These are phyloP conservation scores for Wickerhamomyces sydowiorum DNA, from an alignment of 805 yeast genomes.

Conservation along the genomic window DNA sequence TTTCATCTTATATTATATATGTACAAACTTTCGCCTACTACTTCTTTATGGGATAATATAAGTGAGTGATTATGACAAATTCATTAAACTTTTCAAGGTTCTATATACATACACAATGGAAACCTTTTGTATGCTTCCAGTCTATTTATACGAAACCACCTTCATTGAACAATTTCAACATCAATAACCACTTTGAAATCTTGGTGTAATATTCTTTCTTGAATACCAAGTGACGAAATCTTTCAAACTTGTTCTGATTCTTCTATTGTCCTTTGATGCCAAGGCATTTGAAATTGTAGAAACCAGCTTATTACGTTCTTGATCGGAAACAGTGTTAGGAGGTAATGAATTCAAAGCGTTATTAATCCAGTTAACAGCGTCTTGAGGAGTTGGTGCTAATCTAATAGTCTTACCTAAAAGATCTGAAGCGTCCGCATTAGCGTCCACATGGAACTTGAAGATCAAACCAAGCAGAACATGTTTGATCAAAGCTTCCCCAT, in stretches of 20 bases:
- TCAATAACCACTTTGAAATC: conserved; percentile 21
- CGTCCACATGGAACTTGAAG: conserved; percentile 63
- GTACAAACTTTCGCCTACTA: too few relatives aligned
- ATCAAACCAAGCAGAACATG: conserved; percentile 62
- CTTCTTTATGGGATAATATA: too few relatives aligned
- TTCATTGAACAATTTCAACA: background rate
- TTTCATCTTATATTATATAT: too few relatives aligned
- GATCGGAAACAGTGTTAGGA: conserved; percentile 51
- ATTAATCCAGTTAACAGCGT: conserved; percentile 50
- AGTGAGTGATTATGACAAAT: too few relatives aligned
- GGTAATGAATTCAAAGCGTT: conserved; percentile 54
- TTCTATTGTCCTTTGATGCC: conserved; percentile 62
- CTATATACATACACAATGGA: too few relatives aligned
- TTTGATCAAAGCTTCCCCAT: conserved; percentile 51
- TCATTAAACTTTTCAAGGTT: too few relatives aligned
- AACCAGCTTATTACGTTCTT: conserved; percentile 63
- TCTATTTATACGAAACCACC: background rate
- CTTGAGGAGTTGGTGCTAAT: conserved; percentile 37
- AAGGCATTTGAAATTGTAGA: conserved; percentile 54
- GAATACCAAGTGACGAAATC: conserved; percentile 83
- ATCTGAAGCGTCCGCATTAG: conserved; percentile 70
- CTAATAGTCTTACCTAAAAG: conserved; percentile 59
- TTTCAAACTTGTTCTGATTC: conserved; percentile 63
- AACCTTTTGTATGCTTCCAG: background rate
- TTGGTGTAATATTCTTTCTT: conserved; percentile 59